Evolutionary conservation across 768 basidiomycete species (phyloP).

Genomic region (Baorangia bicolor): DNA sequence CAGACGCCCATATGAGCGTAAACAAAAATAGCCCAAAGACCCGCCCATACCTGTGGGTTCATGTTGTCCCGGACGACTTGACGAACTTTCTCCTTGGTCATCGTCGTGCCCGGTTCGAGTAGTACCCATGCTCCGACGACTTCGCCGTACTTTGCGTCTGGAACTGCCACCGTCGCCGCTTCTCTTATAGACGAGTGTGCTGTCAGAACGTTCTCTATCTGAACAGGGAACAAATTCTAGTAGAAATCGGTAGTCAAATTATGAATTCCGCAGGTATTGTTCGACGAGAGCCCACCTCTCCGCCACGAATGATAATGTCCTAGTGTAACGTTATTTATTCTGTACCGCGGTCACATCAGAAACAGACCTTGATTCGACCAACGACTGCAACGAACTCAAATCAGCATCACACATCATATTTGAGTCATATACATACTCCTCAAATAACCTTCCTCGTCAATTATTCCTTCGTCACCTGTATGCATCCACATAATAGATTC

Average conservation of each 20-base stretch:
- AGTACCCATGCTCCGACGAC: conserved; percentile 81
- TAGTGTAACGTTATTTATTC: conserved; percentile 23
- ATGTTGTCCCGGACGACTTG: conserved; percentile 53
- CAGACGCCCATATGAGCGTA: conserved; percentile 1
- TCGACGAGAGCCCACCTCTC: conserved; percentile 51
- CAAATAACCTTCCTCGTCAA: conserved; percentile 82
- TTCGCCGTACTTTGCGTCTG: conserved; percentile 67
- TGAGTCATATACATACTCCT: conserved; percentile 45
- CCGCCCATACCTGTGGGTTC: conserved; percentile 70
- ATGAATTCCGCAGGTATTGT: neutral
- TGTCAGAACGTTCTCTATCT: conserved; percentile 76
- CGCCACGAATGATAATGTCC: conserved; percentile 86
- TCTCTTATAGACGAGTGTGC: conserved; percentile 58
- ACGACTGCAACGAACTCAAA: conserved; percentile 51
- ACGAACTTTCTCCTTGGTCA: conserved; percentile 55
- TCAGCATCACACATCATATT: neutral
- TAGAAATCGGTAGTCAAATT: neutral
- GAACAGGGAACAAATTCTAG: conserved; percentile 82
- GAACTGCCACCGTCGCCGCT: conserved; percentile 72
- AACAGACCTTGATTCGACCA: conserved; percentile 69
- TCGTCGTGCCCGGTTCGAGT: conserved; percentile 36
- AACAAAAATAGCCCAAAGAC: neutral
- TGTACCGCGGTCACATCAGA: neutral
- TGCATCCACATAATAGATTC: conserved; percentile 73
- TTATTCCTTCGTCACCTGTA: conserved; percentile 77